These are phyloP conservation scores for Pleurostoma richardsiae DNA, from an alignment of 2,329 filamentous ascomycete species.

Conservation along the genomic window DNA sequence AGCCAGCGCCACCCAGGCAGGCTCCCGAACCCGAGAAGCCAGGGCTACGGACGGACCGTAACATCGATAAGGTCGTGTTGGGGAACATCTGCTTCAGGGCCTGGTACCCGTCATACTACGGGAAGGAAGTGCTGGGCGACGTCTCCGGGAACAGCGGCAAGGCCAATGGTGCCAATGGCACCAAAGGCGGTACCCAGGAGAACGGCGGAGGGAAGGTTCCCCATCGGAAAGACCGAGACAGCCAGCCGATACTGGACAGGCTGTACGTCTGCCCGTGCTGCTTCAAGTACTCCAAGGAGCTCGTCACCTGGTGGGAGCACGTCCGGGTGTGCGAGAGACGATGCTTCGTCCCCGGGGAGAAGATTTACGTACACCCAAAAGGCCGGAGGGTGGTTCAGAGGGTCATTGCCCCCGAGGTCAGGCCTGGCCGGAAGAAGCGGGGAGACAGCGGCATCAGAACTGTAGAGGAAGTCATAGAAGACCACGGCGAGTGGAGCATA, in stretches of 20 bases:
- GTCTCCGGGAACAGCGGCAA: slow-evolving; percentile 21
- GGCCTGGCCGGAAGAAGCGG: slow-evolving; percentile 29
- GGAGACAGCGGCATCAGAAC: slow-evolving; percentile 24
- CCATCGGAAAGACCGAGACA: slow-evolving; percentile 18
- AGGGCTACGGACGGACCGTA: slow-evolving; percentile 51
- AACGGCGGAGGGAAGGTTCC: slow-evolving; percentile 23
- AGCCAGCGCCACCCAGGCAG: too few species aligned
- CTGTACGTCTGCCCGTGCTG: slow-evolving; percentile 89
- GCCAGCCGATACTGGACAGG: slow-evolving; percentile 50
- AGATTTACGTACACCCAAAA: slow-evolving; percentile 65
- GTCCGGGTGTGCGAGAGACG: slow-evolving; percentile 50
- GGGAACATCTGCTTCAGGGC: slow-evolving; percentile 80
- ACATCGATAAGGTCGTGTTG: slow-evolving; percentile 81
- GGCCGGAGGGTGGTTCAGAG: slow-evolving; percentile 27
- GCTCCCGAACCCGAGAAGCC: too few species aligned
- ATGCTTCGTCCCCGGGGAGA: slow-evolving; percentile 55
- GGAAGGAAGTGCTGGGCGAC: slow-evolving; percentile 62
- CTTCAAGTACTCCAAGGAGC: slow-evolving; percentile 80
- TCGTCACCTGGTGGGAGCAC: slow-evolving; percentile 54
- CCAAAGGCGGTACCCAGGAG: slow-evolving; percentile 18
- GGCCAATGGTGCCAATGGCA: slow-evolving; percentile 25
- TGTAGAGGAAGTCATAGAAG: slow-evolving; percentile 37
- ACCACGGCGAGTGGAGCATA: slow-evolving; percentile 75
- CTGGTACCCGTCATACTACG: slow-evolving; percentile 91
- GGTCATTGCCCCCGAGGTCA: slow-evolving; percentile 5